Evolutionary conservation across 1,284 basidiomycete genomes (phyloP).

Genomic region (Sanguinoderma infundibulare): DNA sequence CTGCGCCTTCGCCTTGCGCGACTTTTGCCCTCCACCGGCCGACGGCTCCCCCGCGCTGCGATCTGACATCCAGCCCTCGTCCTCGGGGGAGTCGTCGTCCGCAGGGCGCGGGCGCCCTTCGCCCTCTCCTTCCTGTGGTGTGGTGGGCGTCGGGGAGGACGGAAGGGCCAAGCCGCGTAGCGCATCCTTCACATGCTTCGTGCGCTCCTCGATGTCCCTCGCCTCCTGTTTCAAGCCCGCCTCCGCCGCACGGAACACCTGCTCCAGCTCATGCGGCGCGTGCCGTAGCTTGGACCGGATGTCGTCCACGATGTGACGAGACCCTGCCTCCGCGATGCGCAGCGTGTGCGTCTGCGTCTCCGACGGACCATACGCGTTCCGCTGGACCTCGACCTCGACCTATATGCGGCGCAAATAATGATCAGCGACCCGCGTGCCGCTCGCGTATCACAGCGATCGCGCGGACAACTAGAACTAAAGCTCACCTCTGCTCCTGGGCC

Average conservation of each 20-base stretch:
- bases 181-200: constrained; percentile 25
- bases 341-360: constrained; percentile 32
- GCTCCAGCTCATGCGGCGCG: constrained; percentile 37
- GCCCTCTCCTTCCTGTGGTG: background rate
- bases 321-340: constrained; percentile 29
- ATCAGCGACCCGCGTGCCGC: constrained; percentile 6
- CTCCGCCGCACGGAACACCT: constrained; percentile 39
- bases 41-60: constrained; percentile 32
- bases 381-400: constrained; percentile 68
- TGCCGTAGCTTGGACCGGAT: constrained; percentile 34
- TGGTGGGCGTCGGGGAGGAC: constrained; percentile 10
- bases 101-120: constrained; percentile 24
- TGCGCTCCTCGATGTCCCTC: constrained; percentile 21
- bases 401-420: constrained; percentile 26
- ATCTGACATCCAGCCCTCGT: constrained; percentile 50
- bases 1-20: constrained; percentile 19
- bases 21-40: background rate
- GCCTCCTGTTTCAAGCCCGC: constrained; percentile 23
- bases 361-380: constrained; percentile 44
- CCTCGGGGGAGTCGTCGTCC: constrained; percentile 40
- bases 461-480: constrained; percentile 14
- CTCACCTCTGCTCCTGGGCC: constrained; percentile 70
- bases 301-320: constrained; percentile 34
- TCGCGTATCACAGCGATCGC: background rate
- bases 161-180: constrained; percentile 21